Conservation (phyloP, 73 alveolate species). For the Paramecium biaurelia region DNA sequence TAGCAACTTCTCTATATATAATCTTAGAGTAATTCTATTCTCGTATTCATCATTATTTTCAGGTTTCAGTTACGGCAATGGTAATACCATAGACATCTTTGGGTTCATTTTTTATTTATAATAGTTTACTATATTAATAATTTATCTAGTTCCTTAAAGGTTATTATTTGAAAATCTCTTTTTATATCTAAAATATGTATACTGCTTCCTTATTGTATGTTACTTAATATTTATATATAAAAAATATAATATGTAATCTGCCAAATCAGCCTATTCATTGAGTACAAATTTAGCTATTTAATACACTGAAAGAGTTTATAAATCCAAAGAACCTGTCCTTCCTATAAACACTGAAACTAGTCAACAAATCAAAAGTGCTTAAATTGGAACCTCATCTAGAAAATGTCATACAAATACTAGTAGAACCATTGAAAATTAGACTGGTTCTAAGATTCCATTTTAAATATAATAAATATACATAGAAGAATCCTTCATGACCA, state of each 20-base stretch:
- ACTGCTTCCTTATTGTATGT: not conserved
- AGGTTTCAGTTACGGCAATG: not conserved
- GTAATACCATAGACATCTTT: not conserved
- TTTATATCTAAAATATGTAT: not conserved
- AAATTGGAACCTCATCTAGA: not conserved
- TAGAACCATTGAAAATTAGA: not conserved
- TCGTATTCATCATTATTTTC: constrained; percentile 6
- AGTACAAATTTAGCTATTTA: constrained; percentile 17
- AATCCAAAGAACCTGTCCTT: not conserved
- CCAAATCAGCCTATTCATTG: constrained; percentile 13
- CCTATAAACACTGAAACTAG: not conserved
- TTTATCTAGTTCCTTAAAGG: not conserved
- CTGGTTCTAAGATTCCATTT: not conserved
- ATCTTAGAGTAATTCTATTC: constrained; percentile 37
- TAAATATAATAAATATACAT: not conserved
- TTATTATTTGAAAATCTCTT: not conserved
- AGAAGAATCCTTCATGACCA: not conserved
- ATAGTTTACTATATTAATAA: not conserved
- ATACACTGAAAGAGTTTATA: not conserved
- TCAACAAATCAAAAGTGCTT: constrained; percentile 13
- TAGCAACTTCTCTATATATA: not conserved
- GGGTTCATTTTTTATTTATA: not conserved
- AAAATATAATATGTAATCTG: not conserved
- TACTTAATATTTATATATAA: not conserved
- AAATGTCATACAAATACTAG: not conserved